Percentiles rank a stretch among this genome's conserved stretches.
These are phyloP conservation scores for Triticum monococcum DNA, from an alignment of 176 grass and related monocot species.

Conservation along the genomic window DNA sequence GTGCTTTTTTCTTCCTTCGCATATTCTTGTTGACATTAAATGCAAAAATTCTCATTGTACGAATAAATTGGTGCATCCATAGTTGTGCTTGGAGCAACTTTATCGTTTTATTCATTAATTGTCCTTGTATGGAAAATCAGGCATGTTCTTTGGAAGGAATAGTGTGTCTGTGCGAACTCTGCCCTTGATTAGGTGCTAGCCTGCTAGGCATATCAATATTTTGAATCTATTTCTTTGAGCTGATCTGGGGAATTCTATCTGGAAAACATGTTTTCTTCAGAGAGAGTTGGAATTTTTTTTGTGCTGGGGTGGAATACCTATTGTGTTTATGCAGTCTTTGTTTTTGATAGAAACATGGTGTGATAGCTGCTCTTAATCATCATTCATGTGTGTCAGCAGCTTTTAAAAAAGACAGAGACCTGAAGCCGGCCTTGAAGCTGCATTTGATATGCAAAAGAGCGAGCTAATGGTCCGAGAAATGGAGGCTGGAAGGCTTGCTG, in stretches of 20 bases:
- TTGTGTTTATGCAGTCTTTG: too few relatives aligned
- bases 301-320: too few relatives aligned
- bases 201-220: background rate
- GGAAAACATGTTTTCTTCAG: background rate
- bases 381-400: background rate
- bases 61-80: background rate
- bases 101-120: background rate
- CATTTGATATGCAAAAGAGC: constrained; percentile 29
- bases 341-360: too few relatives aligned
- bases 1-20: background rate
- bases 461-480: constrained; percentile 32
- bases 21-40: background rate
- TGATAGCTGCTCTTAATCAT: too few relatives aligned
- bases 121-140: background rate
- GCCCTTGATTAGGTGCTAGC: too few relatives aligned
- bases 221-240: background rate
- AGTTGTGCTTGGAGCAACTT: background rate
- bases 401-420: background rate
- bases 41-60: background rate
- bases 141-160: background rate
- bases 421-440: background rate
- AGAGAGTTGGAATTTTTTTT: too few relatives aligned
- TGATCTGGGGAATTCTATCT: background rate
- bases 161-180: background rate
- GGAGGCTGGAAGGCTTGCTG: constrained; percentile 46